Base-by-base conservation (phyloP, 805 yeast genomes). In the Saturnispora ahearnii region DNA sequence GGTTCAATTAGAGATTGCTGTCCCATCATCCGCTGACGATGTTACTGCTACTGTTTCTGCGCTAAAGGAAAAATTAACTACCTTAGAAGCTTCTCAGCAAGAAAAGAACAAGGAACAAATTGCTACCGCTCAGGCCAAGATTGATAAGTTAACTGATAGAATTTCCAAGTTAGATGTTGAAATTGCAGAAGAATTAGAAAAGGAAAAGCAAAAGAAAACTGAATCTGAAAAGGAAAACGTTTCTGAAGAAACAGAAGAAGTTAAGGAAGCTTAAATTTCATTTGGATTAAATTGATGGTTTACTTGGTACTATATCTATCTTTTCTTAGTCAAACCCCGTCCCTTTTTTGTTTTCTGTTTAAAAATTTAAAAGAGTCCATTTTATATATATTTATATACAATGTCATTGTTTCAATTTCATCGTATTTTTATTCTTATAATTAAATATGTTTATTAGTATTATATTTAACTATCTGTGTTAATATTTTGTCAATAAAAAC, bases 11-110 rank as follows among this genome's bases (percentile, higher is more conserved):
- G 80, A 81, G 50, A 77, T 91, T 56, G 73, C 84, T 44, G 77
- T 90, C 55, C 99, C 99, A 64, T 73, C 83, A 53, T 76, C 81
- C 59, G 70, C 77, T 55, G 93, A 82, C 15, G 91, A 86, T 49
- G 81, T 84, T 56, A 73, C 83, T 31, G 68, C 69, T 42, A 79
- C 91, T 55, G 67, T 86, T 60, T 79, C 73, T 47, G 72, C 79
- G 57, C 79, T 91, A 68, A 79, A 81, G 73, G 77, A 73, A 59
- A 89, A 93, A 67, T 78, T 87, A 62, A 73, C 71, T 51, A 80
- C 80, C 55, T 85, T 78, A 70, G 71, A 76, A 66, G 73, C 74
- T 45, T 81, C 81, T 69, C 95, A 88, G 72, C 90, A 82, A 53
- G 86, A 81, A 51, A 86, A 82, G 62, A 87, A 97, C 53, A 77